Conservation (phyloP, 257 asterid species). For the Prunella vulgaris region DNA sequence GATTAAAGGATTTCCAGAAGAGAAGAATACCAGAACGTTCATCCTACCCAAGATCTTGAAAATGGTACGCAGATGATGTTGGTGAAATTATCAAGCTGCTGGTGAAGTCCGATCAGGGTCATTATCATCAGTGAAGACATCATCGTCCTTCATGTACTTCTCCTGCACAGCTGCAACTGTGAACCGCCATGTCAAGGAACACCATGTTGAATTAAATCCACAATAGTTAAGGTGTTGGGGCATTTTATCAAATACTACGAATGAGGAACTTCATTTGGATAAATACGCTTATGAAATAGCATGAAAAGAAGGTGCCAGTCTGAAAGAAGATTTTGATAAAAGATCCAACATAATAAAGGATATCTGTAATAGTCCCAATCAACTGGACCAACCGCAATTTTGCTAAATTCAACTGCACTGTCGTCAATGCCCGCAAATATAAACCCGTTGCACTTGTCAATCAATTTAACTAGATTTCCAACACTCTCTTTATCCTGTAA, state of each 20-base stretch:
- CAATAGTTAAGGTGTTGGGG: background rate
- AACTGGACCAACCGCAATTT: slow-evolving; percentile 75
- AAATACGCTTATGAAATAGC: background rate
- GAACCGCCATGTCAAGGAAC: slow-evolving; percentile 51
- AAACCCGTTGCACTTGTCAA: slow-evolving; percentile 93
- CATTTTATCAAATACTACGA: background rate
- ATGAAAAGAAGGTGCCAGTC: background rate
- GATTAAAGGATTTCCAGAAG: background rate
- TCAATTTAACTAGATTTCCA: slow-evolving; percentile 78
- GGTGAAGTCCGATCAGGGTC: slow-evolving; percentile 23
- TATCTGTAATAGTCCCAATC: slow-evolving; percentile 97
- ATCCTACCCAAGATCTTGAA: background rate
- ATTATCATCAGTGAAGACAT: slow-evolving; percentile 26
- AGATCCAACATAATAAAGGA: slow-evolving; percentile 45
- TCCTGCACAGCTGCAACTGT: slow-evolving; percentile 99
- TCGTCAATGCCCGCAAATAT: slow-evolving; percentile 83
- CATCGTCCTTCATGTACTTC: slow-evolving; percentile 89
- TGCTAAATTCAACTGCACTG: slow-evolving; percentile 90
- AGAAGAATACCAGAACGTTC: background rate
- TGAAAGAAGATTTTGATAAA: background rate
- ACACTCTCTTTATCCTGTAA: slow-evolving; percentile 94
- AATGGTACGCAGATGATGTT: background rate
- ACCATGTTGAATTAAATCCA: slow-evolving; percentile 4
- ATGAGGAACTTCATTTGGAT: background rate
- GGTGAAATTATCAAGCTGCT: background rate